Evolutionary conservation across 2,329 filamentous ascomycete genomes (phyloP), one percentile per base, ranked within the genome.

Genomic region (Alternaria hordeiaustralica): DNA sequence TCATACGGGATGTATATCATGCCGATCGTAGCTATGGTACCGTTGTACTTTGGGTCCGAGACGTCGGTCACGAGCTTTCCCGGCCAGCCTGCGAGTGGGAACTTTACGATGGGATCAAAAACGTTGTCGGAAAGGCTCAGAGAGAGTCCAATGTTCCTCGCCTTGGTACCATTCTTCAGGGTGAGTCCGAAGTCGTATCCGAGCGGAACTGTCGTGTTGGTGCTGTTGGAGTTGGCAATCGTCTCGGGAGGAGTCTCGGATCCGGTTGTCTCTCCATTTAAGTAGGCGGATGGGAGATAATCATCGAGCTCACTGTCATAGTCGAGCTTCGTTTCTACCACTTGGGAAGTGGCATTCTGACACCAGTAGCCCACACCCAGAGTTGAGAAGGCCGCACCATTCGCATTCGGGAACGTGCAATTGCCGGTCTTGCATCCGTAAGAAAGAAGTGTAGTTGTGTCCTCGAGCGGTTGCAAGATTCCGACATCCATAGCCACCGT

Each of bases 351-450:
- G 47, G 55, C 30, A 44, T 64, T 47, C 15, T 55, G 28, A 41
- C 65, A 67, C 25, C 25, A 11, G 18, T 60, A 51, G 21, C 21
- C 26, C 20, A 65, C 46, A 36, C 51, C 63, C 18, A 67, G 8
- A 12, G 65, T 65, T 15, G 62, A 63, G 13, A 61, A 67, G 2
- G 62, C 46, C 26, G 62, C 54, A 5, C 49, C 54, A 20, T 58
- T 33, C 23, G 33, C 33, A 12, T 21, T 6, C 3, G 58, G 46
- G 44, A 68, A 68, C 11, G 55, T 61, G 45, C 65, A 68, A 36
- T 68, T 65, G 13, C 65, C 65, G 11, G 43, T 68, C 13, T n/a
- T 50, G 25, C 65, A 68, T 25, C 63, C 59, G 13, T 41, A 54
- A 21, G 63, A 58, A 25, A 66, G 64, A 15, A 47, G 26, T 15